Evolutionary conservation across 2,329 filamentous ascomycete species (phyloP), one percentile per base, ranked within the genome.

Genomic region (Paraphoma chrysanthemicola): DNA sequence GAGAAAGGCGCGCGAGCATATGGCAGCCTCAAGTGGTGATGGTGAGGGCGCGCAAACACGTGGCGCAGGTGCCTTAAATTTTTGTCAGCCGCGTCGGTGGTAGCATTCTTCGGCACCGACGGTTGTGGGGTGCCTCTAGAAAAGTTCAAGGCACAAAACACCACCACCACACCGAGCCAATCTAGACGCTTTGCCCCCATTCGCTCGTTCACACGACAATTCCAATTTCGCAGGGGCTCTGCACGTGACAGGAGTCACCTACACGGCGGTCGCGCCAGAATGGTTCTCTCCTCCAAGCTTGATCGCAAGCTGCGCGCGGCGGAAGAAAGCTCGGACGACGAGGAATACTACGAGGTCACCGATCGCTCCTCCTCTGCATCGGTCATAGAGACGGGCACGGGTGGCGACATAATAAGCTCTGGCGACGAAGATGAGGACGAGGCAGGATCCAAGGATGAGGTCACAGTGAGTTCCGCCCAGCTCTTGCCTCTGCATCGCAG

Each of bases 321-420:
- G 8, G 72, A 77, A 42, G 74, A 75, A 23, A 73, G 72, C 18
- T 74, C 74, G 11, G 76, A 75, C 52, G 70, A 66, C 14, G 74
- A 76, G 47, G 70, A 72, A 14, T 76, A 77, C 57, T 77, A 76
- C 48, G 76, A 77, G 52, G 76, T 77, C 54, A 73, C 75, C 10
- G 77, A 76, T 46, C 68, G 68, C 14, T 78, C 75, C 2, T 78
- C 76, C 11, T 72, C 70, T 23, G 76, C 73, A 9, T 79, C 77
- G 1, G 62, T 79, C 2, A 69, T 79, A n/a, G 77, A 76, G 42
- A 77, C 71, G 8, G 75, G 72, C 14, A 63, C 60, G 11, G 74
- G 76, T 18, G 72, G 73, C 14, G 66, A 72, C 12, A 63, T 75
- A 9, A 58, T 73, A 9, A 77, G 73, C 63, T 77, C 73, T 12